Evolutionary conservation across 2,329 filamentous ascomycete genomes (phyloP).

Genomic region (Aspergillus neoniger): DNA sequence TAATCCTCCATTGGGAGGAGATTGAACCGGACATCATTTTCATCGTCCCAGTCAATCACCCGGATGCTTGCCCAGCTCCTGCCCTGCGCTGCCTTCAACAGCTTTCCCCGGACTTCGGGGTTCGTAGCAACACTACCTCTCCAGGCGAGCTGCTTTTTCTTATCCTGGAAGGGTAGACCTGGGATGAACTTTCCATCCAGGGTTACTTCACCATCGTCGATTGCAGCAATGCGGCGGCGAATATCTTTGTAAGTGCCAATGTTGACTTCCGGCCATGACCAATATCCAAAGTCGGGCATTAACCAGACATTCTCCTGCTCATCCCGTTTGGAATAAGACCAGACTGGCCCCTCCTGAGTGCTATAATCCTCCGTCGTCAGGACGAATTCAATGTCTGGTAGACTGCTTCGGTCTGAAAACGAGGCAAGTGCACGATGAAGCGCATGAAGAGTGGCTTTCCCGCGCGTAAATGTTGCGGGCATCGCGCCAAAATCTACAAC

Average conservation of each 20-base stretch:
- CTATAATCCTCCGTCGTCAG: constrained; percentile 51
- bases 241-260: constrained; percentile 49
- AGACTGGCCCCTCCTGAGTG: constrained; percentile 37
- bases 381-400: constrained; percentile 54
- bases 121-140: constrained; percentile 47
- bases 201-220: constrained; percentile 36
- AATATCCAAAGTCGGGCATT: constrained; percentile 58
- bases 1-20: constrained; percentile 55
- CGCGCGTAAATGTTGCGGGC: constrained; percentile 39
- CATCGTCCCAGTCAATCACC: constrained; percentile 44
- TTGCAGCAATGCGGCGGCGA: constrained; percentile 37
- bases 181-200: constrained; percentile 21
- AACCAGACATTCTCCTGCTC: constrained; percentile 50
- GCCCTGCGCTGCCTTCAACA: constrained; percentile 41
- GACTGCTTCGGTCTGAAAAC: constrained; percentile 38
- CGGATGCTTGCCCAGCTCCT: constrained; percentile 52
- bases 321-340: constrained; percentile 47
- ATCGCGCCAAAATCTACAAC: constrained; percentile 38
- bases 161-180: constrained; percentile 34
- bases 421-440: constrained; percentile 52
- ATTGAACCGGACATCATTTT: constrained; percentile 42
- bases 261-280: constrained; percentile 54
- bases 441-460: constrained; percentile 48
- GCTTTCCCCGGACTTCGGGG: constrained; percentile 39
- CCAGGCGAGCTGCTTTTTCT: constrained; percentile 53